Percentiles rank a stretch among this genome's conserved stretches.
phyloP scores from a whole-genome alignment of 2,329 filamentous ascomycete species.

The Xylaria arbuscula region DNA sequence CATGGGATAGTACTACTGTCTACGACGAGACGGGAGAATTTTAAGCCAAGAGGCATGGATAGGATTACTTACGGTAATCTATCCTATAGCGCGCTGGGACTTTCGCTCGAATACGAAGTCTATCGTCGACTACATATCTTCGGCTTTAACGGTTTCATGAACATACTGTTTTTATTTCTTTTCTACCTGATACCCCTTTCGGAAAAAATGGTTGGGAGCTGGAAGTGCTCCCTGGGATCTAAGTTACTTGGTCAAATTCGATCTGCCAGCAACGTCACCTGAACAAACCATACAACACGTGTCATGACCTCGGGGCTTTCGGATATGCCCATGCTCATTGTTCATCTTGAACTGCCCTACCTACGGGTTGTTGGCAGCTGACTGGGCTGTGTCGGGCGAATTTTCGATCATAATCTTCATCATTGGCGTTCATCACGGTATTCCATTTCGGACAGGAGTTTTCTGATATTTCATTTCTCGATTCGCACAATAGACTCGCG shows the following conservation, averaged over 20 bases:
- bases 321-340: background rate
- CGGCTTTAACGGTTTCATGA: conserved; percentile 47
- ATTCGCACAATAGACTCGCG: conserved; percentile 47
- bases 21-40: background rate
- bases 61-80: background rate
- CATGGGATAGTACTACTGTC: conserved; percentile 57
- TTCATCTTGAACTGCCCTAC: background rate
- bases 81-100: conserved; percentile 9
- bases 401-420: conserved; percentile 43
- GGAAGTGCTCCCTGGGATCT: conserved; percentile 29
- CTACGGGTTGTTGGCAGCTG: conserved; percentile 6
- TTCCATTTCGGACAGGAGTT: conserved; percentile 45
- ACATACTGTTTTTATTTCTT: conserved; percentile 43
- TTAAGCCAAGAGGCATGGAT: conserved; percentile 14
- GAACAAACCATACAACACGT: background rate
- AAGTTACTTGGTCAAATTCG: conserved; percentile 6
- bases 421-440: conserved; percentile 47
- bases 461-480: conserved; percentile 21
- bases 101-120: conserved; percentile 29
- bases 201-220: conserved; percentile 35
- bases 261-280: background rate
- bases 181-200: conserved; percentile 50
- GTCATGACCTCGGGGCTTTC: background rate
- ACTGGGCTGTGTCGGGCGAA: conserved; percentile 26
- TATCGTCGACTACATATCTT: conserved; percentile 40